Percentiles rank a stretch among this genome's conserved stretches.
These are phyloP conservation scores for Isoetes taiwanensis DNA, from an alignment of 75 land plant species.

Conservation along the genomic window DNA sequence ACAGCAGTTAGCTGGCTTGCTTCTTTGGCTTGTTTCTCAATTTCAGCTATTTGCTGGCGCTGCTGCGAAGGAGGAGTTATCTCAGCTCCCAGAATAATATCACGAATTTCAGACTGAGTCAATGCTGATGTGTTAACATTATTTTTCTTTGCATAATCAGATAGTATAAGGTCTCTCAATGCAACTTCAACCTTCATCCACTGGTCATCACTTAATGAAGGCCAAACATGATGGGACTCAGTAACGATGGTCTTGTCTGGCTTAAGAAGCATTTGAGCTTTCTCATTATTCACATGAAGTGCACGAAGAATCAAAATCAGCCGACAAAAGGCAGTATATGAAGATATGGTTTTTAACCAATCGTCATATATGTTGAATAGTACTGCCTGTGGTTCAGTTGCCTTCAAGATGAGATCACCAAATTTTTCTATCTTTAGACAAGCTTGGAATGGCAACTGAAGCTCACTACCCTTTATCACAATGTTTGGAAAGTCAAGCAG, in stretches of 20 bases:
- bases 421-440: slow-evolving; percentile 99
- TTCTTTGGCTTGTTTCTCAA: slow-evolving; percentile 99
- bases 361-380: slow-evolving; percentile 98
- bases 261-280: slow-evolving; percentile 96
- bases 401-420: slow-evolving; percentile 93
- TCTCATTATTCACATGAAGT: slow-evolving; percentile 98
- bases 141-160: slow-evolving; percentile 99
- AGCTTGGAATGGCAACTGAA: slow-evolving; percentile 98
- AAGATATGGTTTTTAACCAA: slow-evolving; percentile 98
- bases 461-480: slow-evolving; percentile 98
- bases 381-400: slow-evolving; percentile 99
- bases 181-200: slow-evolving; percentile 99
- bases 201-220: slow-evolving; percentile 85
- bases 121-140: slow-evolving; percentile 98
- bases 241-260: slow-evolving; percentile 94
- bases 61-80: slow-evolving; percentile 99
- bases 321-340: slow-evolving; percentile 95
- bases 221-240: slow-evolving; percentile 98
- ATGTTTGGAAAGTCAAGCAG: slow-evolving; percentile 98
- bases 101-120: slow-evolving; percentile 96
- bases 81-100: slow-evolving; percentile 98
- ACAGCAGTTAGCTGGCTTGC: slow-evolving; percentile 97
- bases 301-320: slow-evolving; percentile 88
- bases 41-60: slow-evolving; percentile 98
- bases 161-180: slow-evolving; percentile 85